Conservation (phyloP, 768 basidiomycete species). For the Hysterangium stoloniferum region DNA sequence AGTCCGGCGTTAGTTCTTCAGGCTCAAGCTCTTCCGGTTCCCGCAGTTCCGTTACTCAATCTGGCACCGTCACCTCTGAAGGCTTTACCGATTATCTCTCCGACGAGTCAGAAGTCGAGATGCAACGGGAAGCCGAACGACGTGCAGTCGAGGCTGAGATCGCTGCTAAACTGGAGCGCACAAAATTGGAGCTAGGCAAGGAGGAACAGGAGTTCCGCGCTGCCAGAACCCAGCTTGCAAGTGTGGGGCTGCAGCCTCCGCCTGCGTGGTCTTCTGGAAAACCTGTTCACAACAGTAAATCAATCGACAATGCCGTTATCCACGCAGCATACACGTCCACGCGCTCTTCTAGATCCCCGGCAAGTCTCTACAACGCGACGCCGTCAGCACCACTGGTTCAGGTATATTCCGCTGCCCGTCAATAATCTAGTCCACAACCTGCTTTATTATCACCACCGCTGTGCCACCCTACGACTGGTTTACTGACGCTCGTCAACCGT, state of each 20-base stretch:
- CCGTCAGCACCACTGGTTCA: slow-evolving; percentile 1
- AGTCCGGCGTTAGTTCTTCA: slow-evolving; percentile 7
- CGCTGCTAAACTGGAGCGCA: slow-evolving; percentile 72
- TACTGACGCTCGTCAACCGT: background rate
- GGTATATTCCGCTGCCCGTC: slow-evolving; percentile 6
- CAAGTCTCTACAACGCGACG: background rate
- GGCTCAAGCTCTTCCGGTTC: slow-evolving; percentile 12
- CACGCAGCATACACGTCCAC: background rate
- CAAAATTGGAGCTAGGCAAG: slow-evolving; percentile 34
- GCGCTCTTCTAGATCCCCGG: background rate
- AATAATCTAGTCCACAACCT: background rate
- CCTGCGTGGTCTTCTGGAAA: slow-evolving; percentile 62
- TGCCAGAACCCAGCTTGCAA: slow-evolving; percentile 69
- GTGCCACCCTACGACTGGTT: background rate
- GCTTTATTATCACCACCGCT: background rate
- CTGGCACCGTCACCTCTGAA: slow-evolving; percentile 69
- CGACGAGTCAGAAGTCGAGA: slow-evolving; percentile 87
- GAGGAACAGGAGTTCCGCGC: slow-evolving; percentile 79
- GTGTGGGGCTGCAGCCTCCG: slow-evolving; percentile 68
- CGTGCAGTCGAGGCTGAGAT: slow-evolving; percentile 23
- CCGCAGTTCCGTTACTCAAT: slow-evolving; percentile 14
- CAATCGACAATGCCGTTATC: background rate
- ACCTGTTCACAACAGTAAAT: background rate
- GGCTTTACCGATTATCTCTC: slow-evolving; percentile 88
- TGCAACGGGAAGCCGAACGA: slow-evolving; percentile 79